Percentiles rank a stretch among this genome's conserved stretches.
Conservation (phyloP, 2,329 filamentous ascomycete genomes). For the Colletotrichum musicola region DNA sequence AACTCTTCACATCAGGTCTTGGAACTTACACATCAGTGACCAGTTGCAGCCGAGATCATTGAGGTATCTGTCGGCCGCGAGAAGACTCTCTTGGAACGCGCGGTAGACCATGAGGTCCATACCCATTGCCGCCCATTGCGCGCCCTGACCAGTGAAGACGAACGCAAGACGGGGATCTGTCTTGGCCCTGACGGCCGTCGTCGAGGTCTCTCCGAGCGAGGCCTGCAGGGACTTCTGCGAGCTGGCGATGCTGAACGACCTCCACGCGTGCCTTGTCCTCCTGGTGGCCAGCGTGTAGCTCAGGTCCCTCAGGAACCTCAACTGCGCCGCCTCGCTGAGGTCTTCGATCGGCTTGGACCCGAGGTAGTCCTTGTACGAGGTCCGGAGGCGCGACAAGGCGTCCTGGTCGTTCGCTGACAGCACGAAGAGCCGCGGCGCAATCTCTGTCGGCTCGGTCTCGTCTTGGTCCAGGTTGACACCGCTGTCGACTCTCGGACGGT, state of each 20-base stretch:
- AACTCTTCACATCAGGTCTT: background rate
- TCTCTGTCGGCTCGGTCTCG: background rate
- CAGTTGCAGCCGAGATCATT: slow-evolving; percentile 47
- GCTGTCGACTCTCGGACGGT: slow-evolving; percentile 23
- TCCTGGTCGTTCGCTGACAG: slow-evolving; percentile 57
- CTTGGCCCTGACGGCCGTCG: slow-evolving; percentile 3
- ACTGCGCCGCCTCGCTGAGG: background rate
- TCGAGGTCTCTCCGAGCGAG: background rate
- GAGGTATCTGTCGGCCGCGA: slow-evolving; percentile 49
- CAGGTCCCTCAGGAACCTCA: slow-evolving; percentile 47
- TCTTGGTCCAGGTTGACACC: slow-evolving; percentile 15
- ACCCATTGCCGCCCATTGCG: slow-evolving; percentile 44
- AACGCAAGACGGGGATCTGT: slow-evolving; percentile 32
- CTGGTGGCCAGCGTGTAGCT: slow-evolving; percentile 56
- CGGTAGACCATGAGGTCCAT: slow-evolving; percentile 44
- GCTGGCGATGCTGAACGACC: slow-evolving; percentile 20
- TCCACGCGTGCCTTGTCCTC: slow-evolving; percentile 27
- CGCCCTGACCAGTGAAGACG: slow-evolving; percentile 47
- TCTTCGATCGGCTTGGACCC: slow-evolving; percentile 18
- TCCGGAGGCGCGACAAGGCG: slow-evolving; percentile 51
- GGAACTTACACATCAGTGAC: slow-evolving; percentile 30
- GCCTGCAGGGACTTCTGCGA: background rate
- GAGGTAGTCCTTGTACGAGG: slow-evolving; percentile 45
- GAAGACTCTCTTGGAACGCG: slow-evolving; percentile 52
- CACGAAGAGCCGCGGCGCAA: slow-evolving; percentile 53